These are phyloP conservation scores for Schoenoplectus triqueter DNA, from an alignment of 202 grass and related monocot genomes.

Conservation along the genomic window DNA sequence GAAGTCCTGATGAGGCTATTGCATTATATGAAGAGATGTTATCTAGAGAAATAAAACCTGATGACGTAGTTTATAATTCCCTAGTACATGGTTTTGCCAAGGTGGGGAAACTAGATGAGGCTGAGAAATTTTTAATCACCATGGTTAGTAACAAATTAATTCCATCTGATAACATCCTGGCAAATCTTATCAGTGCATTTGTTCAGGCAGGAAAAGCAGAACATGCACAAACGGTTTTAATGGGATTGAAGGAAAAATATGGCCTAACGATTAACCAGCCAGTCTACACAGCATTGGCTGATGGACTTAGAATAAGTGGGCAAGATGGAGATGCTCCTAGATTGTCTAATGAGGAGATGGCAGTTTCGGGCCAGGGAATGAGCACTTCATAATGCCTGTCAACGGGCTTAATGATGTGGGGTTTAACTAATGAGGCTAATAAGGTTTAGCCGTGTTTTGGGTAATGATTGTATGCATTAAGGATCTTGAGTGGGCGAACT, in stretches of 20 bases:
- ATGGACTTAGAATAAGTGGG: constrained; percentile 1
- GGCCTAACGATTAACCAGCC: constrained; percentile 24
- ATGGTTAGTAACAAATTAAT: constrained; percentile 56
- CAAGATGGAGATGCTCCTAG: constrained; percentile 33
- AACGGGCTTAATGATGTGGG: not conserved
- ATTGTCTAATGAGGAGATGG: constrained; percentile 28
- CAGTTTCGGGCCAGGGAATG: not conserved
- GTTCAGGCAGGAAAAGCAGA: constrained; percentile 43
- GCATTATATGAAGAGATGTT: constrained; percentile 72
- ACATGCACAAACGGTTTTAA: constrained; percentile 46
- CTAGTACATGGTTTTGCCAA: constrained; percentile 60
- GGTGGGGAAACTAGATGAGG: constrained; percentile 58
- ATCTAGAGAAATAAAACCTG: constrained; percentile 53
- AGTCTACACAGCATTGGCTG: constrained; percentile 25
- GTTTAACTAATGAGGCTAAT: constrained; percentile 5
- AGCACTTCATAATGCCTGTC: not conserved
- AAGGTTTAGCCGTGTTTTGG: not conserved
- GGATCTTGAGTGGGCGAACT: constrained; percentile 13
- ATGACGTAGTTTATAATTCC: constrained; percentile 49
- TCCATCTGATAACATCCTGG: constrained; percentile 40
- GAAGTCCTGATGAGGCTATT: constrained; percentile 53
- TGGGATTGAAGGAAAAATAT: constrained; percentile 51
- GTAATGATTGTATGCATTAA: not conserved
- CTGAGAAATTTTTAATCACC: constrained; percentile 46
- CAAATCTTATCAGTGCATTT: constrained; percentile 50